Conservation (phyloP, 2,329 filamentous ascomycete species). For the Pseudogymnoascus sp. region DNA sequence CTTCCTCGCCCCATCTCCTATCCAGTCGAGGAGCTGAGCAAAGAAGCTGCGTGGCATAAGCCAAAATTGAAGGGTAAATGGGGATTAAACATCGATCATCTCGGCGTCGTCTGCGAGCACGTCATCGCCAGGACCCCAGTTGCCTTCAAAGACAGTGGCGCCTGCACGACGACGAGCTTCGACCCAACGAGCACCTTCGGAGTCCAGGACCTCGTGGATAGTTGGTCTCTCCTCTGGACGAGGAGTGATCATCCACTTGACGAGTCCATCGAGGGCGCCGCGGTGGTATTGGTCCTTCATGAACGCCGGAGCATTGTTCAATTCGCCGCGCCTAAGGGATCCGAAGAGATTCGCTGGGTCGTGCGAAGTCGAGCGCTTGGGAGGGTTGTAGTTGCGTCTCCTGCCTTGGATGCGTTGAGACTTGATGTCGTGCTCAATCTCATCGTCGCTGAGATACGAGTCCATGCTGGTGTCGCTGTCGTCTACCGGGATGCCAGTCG, state of each 20-base stretch:
- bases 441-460: constrained; percentile 33
- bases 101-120: constrained; percentile 32
- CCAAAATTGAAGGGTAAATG: neutral
- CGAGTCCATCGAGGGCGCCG: constrained; percentile 74
- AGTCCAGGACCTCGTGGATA: constrained; percentile 64
- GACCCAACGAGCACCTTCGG: constrained; percentile 75
- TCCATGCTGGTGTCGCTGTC: constrained; percentile 27
- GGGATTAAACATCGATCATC: constrained; percentile 30
- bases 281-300: constrained; percentile 72
- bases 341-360: constrained; percentile 30
- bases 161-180: constrained; percentile 69
- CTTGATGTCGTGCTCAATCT: constrained; percentile 31
- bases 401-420: constrained; percentile 27
- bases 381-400: constrained; percentile 24
- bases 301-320: constrained; percentile 69
- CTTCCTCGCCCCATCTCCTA: constrained; percentile 8
- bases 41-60: neutral
- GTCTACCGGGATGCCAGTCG: constrained; percentile 59
- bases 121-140: constrained; percentile 74
- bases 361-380: constrained; percentile 26
- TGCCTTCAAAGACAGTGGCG: constrained; percentile 93
- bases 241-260: constrained; percentile 80
- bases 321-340: constrained; percentile 44
- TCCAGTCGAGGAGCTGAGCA: constrained; percentile 6
- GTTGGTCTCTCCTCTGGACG: constrained; percentile 66